Percentiles rank a stretch among this genome's conserved stretches.
Conservation (phyloP, 2,329 filamentous ascomycete species). For the Diaporthe citrichinensis region DNA sequence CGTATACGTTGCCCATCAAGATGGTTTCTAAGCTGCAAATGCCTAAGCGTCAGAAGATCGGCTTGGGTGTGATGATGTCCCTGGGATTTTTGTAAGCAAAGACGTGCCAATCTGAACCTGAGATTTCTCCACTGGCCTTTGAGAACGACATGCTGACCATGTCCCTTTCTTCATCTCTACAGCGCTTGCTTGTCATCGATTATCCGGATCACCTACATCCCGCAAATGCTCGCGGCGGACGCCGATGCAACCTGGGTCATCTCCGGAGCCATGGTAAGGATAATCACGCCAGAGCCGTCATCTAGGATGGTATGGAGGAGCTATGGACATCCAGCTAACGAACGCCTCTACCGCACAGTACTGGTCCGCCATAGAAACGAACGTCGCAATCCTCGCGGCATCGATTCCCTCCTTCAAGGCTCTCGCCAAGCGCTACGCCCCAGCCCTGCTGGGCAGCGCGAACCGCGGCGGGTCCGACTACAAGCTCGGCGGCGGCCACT, state of each 20-base stretch:
- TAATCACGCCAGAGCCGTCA: neutral
- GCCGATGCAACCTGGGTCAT: constrained; percentile 53
- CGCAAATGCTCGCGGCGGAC: constrained; percentile 54
- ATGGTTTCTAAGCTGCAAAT: constrained; percentile 59
- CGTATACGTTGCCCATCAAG: constrained; percentile 59
- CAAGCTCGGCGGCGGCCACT: constrained; percentile 10
- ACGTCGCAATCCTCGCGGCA: constrained; percentile 53
- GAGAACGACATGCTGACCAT: neutral
- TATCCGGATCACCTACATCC: constrained; percentile 61
- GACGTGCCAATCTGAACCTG: neutral
- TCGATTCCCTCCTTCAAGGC: constrained; percentile 54
- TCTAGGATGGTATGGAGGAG: neutral
- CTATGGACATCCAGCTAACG: neutral
- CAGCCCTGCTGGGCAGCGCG: constrained; percentile 50
- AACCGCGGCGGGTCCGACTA: constrained; percentile 40
- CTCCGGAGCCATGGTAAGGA: constrained; percentile 52
- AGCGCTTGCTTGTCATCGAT: constrained; percentile 62
- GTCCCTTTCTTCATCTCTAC: neutral
- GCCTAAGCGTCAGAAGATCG: constrained; percentile 59
- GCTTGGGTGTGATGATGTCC: constrained; percentile 57
- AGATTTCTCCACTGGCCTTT: accelerated
- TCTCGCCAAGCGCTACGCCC: constrained; percentile 55
- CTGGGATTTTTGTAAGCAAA: constrained; percentile 57
- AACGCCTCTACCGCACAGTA: constrained; percentile 43
- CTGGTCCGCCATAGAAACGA: constrained; percentile 54